Percentiles rank a stretch among this genome's conserved stretches.
These are phyloP conservation scores for Terana coerulea DNA, from an alignment of 768 basidiomycete genomes.

Conservation along the genomic window DNA sequence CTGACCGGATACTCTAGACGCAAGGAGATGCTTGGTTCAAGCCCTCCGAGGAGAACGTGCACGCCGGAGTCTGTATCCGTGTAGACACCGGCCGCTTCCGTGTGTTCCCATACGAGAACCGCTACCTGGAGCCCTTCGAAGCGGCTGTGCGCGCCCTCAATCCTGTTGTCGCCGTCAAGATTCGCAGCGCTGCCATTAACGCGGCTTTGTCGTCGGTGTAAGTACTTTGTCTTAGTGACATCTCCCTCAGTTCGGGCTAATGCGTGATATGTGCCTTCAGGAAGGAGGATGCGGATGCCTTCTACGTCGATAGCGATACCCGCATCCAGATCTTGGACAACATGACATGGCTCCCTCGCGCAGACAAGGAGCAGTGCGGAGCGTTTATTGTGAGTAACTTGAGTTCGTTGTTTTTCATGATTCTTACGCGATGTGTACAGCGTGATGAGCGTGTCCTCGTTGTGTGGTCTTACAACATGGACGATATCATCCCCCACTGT, in stretches of 20 bases:
- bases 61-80: conserved; percentile 74
- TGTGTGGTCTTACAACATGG: conserved; percentile 82
- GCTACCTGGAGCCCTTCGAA: conserved; percentile 78
- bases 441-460: conserved; percentile 81
- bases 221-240: conserved; percentile 23
- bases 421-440: conserved; percentile 33
- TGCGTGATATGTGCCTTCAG: conserved; percentile 31
- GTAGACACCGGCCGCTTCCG: conserved; percentile 68
- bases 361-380: conserved; percentile 89
- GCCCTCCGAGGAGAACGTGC: conserved; percentile 76
- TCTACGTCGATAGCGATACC: conserved; percentile 75
- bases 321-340: conserved; percentile 84
- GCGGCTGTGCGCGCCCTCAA: conserved; percentile 72
- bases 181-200: conserved; percentile 76
- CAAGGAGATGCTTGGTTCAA: conserved; percentile 86
- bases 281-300: conserved; percentile 51
- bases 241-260: not conserved
- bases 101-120: conserved; percentile 84
- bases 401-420: too few species aligned
- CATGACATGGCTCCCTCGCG: conserved; percentile 61
- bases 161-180: conserved; percentile 81
- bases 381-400: conserved; percentile 69
- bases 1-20: conserved; percentile 41
- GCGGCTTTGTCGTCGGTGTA: conserved; percentile 71
- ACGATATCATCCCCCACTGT: conserved; percentile 72